A percentile compares a stretch with the other conserved stretches of the same genome.
phyloP scores from a whole-genome alignment of 2,329 filamentous ascomycete genomes.

The Emmonsiellopsis sp. region DNA sequence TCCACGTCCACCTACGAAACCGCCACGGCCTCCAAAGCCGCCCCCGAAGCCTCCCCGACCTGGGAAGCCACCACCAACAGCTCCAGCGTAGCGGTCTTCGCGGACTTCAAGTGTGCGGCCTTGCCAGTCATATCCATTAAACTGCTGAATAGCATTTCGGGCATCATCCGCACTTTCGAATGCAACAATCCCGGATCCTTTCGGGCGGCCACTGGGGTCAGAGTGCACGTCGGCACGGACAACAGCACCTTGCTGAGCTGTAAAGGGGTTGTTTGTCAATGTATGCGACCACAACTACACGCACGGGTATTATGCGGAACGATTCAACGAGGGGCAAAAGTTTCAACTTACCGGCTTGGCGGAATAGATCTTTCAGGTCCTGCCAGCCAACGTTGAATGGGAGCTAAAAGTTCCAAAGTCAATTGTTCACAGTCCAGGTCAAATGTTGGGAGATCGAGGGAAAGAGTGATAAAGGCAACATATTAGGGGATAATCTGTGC shows the following conservation, averaged over 20 bases:
- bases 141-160: constrained; percentile 89
- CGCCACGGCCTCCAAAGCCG: constrained; percentile 36
- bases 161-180: constrained; percentile 94
- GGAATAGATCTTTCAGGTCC: constrained; percentile 96
- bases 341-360: constrained; percentile 81
- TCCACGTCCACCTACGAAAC: constrained; percentile 49
- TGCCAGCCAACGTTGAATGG: constrained; percentile 98
- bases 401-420: constrained; percentile 52
- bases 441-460: not conserved
- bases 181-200: constrained; percentile 93
- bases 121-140: constrained; percentile 99
- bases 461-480: not conserved
- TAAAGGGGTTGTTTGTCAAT: constrained; percentile 22
- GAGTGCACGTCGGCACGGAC: constrained; percentile 93
- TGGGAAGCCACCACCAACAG: constrained; percentile 32
- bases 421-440: constrained; percentile 20
- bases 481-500: not conserved
- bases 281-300: constrained; percentile 2
- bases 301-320: not conserved
- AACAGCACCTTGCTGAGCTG: constrained; percentile 58
- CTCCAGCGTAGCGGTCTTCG: constrained; percentile 77
- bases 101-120: constrained; percentile 87
- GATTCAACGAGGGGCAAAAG: constrained; percentile 6
- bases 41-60: constrained; percentile 31
- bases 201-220: constrained; percentile 83